Evolutionary conservation across 2,329 filamentous ascomycete species (phyloP).

Genomic region (Apiospora saccharicola): DNA sequence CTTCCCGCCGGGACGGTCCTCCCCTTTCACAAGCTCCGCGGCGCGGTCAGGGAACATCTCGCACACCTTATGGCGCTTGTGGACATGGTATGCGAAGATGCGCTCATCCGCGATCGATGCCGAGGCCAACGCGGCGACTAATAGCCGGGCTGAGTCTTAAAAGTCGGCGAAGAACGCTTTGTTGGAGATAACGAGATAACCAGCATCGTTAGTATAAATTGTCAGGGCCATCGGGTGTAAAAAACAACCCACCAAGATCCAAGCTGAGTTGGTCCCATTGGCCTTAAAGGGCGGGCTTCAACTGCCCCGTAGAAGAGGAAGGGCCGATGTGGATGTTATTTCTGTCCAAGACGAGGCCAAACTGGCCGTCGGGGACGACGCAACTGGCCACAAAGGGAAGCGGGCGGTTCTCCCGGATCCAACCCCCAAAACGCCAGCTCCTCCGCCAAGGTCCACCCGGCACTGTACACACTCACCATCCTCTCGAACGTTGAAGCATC

Average conservation of each 20-base stretch:
- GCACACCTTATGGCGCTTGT: not conserved
- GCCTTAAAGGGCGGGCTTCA: too few species aligned
- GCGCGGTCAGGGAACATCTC: too few species aligned
- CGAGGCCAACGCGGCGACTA: not conserved
- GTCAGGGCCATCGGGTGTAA: not conserved
- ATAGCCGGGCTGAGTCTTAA: not conserved
- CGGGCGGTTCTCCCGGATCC: constrained; percentile 35
- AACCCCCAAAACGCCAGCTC: constrained; percentile 44
- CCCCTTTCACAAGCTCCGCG: too few species aligned
- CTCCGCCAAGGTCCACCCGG: constrained; percentile 41
- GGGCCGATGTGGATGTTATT: constrained; percentile 30
- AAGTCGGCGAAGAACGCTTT: not conserved
- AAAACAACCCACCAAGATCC: not conserved
- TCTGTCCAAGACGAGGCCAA: constrained; percentile 31
- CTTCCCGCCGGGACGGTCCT: too few species aligned
- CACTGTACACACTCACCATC: constrained; percentile 36
- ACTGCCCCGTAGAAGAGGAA: too few species aligned
- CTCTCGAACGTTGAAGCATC: not conserved
- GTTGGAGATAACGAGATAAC: too few species aligned
- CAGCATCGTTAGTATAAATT: not conserved
- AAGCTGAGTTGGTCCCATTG: too few species aligned
- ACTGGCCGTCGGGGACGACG: constrained; percentile 28
- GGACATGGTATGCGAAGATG: not conserved
- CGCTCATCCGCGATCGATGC: not conserved
- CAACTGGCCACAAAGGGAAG: constrained; percentile 37